A percentile compares a stretch with the other conserved stretches of the same genome.
Conservation (phyloP, 257 asterid genomes). For the Cinchona pubescens region DNA sequence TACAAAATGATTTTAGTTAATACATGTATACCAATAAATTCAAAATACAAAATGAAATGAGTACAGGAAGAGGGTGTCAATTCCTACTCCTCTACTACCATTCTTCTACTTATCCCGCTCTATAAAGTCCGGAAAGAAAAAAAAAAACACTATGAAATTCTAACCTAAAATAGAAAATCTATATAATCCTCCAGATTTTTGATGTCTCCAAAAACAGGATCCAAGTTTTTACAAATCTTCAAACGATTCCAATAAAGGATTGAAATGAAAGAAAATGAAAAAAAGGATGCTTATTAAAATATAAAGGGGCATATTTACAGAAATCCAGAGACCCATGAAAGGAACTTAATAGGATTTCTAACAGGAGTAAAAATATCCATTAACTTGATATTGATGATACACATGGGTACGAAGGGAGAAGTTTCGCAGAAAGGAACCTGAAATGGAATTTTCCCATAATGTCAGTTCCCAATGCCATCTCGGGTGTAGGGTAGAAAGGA, state of each 20-base stretch:
- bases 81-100: neutral
- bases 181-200: neutral
- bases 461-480: slow-evolving; percentile 7
- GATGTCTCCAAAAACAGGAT: neutral
- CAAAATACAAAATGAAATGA: neutral
- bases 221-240: neutral
- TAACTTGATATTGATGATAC: neutral
- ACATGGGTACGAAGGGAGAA: neutral
- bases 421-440: slow-evolving; percentile 11
- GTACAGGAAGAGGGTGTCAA: neutral
- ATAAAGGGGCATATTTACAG: neutral
- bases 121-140: neutral
- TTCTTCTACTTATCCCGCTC: neutral
- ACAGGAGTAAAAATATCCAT: neutral
- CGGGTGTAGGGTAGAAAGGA: slow-evolving; percentile 7
- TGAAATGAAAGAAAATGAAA: neutral
- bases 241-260: neutral
- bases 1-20: neutral
- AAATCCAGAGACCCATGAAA: neutral
- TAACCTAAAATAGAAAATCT: neutral
- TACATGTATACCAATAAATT: neutral
- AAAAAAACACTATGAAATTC: neutral
- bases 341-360: neutral
- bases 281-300: slow-evolving; percentile 4
- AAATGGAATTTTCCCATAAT: slow-evolving; percentile 10